These are phyloP conservation scores for Dactylorhiza incarnata DNA, from an alignment of 106 monocot species.

Conservation along the genomic window DNA sequence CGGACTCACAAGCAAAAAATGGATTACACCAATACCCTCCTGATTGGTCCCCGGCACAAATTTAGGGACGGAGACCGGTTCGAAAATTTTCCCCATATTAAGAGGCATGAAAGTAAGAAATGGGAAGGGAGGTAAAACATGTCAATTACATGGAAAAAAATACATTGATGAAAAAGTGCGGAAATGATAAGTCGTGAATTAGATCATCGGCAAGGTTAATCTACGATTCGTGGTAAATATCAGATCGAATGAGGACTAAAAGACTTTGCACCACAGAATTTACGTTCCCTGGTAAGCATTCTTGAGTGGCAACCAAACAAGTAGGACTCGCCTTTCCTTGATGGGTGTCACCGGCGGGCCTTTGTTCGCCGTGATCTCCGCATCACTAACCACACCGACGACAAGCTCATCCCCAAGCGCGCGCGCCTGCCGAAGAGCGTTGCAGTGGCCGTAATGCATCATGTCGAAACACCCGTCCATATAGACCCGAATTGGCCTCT, in stretches of 20 bases:
- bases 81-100: too few species aligned
- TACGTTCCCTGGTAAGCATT: not conserved
- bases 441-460: conserved; percentile 99
- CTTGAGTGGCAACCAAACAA: not conserved
- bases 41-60: too few species aligned
- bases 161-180: not conserved
- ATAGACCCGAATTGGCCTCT: conserved; percentile 69
- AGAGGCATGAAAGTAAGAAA: not conserved
- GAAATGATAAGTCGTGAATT: not conserved
- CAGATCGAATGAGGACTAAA: not conserved
- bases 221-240: not conserved
- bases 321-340: conserved; percentile 46
- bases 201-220: not conserved
- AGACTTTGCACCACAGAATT: not conserved
- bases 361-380: conserved; percentile 87
- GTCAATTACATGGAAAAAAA: not conserved
- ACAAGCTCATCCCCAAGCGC: conserved; percentile 88
- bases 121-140: not conserved
- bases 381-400: conserved; percentile 88
- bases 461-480: conserved; percentile 99
- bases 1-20: too few species aligned
- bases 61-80: too few species aligned
- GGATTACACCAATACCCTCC: too few species aligned
- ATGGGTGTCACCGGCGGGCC: conserved; percentile 89
- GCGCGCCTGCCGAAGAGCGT: conserved; percentile 82